Conservation (phyloP, 2,329 filamentous ascomycete species). For the Raffaelea albimanens region DNA sequence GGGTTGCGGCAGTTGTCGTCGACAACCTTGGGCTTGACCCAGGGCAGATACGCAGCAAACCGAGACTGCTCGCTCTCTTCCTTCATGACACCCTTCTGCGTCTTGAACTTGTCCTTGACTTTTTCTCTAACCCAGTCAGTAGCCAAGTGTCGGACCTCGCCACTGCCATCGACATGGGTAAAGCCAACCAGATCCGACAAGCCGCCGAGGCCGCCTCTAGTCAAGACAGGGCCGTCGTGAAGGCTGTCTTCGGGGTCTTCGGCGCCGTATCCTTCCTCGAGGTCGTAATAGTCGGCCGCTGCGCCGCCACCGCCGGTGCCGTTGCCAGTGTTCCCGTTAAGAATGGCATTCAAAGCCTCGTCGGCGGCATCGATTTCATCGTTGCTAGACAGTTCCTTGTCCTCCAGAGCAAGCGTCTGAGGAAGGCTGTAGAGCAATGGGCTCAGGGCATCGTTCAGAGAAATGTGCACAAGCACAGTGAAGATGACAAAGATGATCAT, state of each 20-base stretch:
- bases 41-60: constrained; percentile 5
- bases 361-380: constrained; percentile 8
- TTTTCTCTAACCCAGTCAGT: constrained; percentile 14
- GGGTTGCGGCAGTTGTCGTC: neutral
- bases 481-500: constrained; percentile 71
- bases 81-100: constrained; percentile 12
- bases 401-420: constrained; percentile 44
- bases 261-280: constrained; percentile 21
- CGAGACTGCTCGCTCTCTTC: constrained; percentile 20
- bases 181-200: neutral
- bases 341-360: neutral
- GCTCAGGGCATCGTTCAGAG: constrained; percentile 57
- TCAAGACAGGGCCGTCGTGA: constrained; percentile 9
- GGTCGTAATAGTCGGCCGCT: constrained; percentile 22
- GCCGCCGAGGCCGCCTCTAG: constrained; percentile 3
- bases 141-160: constrained; percentile 16
- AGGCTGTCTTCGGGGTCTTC: constrained; percentile 26
- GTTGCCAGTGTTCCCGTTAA: neutral
- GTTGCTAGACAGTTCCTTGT: constrained; percentile 17
- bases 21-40: constrained; percentile 1
- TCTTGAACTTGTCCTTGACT: constrained; percentile 13
- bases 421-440: constrained; percentile 67
- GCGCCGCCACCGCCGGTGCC: constrained; percentile 12
- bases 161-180: constrained; percentile 18
- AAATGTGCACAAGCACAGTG: constrained; percentile 66